phyloP scores from a whole-genome alignment of 2,329 filamentous ascomycete genomes.

The Colletotrichum incanum region DNA sequence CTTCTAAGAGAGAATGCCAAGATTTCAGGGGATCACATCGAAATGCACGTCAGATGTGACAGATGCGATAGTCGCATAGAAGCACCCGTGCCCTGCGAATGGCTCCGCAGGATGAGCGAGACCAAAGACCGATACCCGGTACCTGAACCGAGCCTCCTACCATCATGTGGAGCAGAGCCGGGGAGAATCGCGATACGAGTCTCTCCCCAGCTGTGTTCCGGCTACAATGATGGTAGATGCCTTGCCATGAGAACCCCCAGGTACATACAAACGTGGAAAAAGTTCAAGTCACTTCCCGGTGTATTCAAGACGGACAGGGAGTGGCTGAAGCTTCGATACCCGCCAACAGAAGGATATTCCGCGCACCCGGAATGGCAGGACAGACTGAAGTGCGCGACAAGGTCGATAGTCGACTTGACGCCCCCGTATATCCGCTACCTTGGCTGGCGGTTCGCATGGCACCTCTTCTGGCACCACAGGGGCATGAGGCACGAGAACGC shows the following conservation, averaged over 20 bases:
- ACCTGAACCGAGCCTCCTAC: too few relatives aligned
- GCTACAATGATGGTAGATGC: background rate
- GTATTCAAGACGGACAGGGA: background rate
- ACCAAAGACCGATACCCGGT: background rate
- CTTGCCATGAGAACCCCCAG: background rate
- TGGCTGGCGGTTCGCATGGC: slow-evolving; percentile 15
- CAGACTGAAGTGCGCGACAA: background rate
- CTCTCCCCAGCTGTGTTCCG: slow-evolving; percentile 4
- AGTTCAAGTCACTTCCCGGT: background rate
- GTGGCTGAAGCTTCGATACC: slow-evolving; percentile 9
- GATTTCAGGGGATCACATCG: background rate
- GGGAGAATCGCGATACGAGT: background rate
- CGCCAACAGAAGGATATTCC: slow-evolving; percentile 2
- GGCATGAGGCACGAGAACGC: slow-evolving; percentile 7
- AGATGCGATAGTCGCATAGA: background rate
- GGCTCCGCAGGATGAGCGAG: background rate
- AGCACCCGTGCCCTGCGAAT: background rate
- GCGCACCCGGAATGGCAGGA: slow-evolving; percentile 1
- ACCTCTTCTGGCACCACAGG: slow-evolving; percentile 9
- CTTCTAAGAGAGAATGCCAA: background rate
- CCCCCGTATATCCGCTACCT: background rate
- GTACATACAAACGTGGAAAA: background rate
- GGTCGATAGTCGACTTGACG: background rate
- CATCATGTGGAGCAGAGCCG: background rate
- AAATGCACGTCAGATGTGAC: background rate